Conservation (phyloP, 805 yeast genomes). For the Naumovozyma dairenensis region DNA sequence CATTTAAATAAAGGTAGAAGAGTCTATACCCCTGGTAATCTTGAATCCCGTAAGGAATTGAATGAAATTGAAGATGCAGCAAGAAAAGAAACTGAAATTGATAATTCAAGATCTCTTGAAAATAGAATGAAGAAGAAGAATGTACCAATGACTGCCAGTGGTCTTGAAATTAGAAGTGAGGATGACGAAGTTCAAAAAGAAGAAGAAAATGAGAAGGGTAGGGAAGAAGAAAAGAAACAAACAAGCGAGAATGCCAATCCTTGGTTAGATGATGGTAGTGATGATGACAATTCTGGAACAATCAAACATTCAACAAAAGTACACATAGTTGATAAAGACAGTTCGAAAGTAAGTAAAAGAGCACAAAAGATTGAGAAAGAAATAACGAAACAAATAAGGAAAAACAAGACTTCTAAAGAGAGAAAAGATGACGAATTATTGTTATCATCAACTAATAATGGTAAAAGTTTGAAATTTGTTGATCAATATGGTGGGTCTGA, state of each 20-base stretch:
- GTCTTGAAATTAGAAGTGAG: constrained; percentile 3
- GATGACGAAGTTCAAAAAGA: constrained; percentile 8
- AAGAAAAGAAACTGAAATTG: constrained; percentile 39
- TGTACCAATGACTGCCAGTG: constrained; percentile 4
- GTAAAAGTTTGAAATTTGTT: constrained; percentile 43
- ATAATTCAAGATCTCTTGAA: constrained; percentile 38
- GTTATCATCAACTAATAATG: constrained; percentile 34
- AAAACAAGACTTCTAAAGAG: constrained; percentile 25
- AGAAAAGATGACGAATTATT: constrained; percentile 25
- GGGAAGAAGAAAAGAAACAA: constrained; percentile 1
- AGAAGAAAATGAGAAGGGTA: constrained; percentile 2
- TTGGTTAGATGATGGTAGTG: constrained; percentile 37
- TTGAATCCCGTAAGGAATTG: constrained; percentile 23
- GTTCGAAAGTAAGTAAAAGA: constrained; percentile 40
- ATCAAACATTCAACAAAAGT: constrained; percentile 39
- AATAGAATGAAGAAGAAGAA: constrained; percentile 29
- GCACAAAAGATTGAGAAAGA: constrained; percentile 35
- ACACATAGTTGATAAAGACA: constrained; percentile 38
- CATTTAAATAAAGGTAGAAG: constrained; percentile 68
- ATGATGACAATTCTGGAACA: constrained; percentile 13
- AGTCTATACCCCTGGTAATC: constrained; percentile 54
- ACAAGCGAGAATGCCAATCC: constrained; percentile 34
- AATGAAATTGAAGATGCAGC: constrained; percentile 31
- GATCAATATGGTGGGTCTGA: constrained; percentile 43
- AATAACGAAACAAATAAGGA: constrained; percentile 8